Evolutionary conservation across 371 early-diverging fungal species (phyloP).

Genomic region (Mortierella sp.): DNA sequence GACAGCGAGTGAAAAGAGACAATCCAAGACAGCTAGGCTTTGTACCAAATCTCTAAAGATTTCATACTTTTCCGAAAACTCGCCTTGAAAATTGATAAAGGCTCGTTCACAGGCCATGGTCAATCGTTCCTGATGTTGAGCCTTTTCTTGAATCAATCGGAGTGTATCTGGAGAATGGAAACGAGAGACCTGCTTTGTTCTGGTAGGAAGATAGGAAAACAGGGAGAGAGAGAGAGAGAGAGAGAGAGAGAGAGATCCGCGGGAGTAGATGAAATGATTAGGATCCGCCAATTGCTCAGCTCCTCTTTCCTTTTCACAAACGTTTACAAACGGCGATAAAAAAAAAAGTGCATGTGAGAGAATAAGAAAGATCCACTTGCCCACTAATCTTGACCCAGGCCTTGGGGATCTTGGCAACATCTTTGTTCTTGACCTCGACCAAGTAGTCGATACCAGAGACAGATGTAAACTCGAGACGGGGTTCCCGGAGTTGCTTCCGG

Average conservation of each 20-base stretch:
- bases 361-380: neutral
- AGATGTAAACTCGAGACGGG: constrained; percentile 60
- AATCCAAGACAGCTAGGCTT: constrained; percentile 77
- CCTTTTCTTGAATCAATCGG: constrained; percentile 72
- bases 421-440: constrained; percentile 70
- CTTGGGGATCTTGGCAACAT: constrained; percentile 66
- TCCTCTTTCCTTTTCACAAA: too few species aligned
- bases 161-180: constrained; percentile 83
- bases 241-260: neutral
- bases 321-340: too few species aligned
- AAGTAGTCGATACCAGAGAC: constrained; percentile 77
- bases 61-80: constrained; percentile 71
- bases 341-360: neutral
- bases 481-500: constrained; percentile 53
- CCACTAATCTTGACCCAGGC: constrained; percentile 84
- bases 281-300: too few species aligned
- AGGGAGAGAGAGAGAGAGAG: neutral
- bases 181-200: constrained; percentile 81
- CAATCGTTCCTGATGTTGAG: constrained; percentile 79
- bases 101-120: constrained; percentile 65
- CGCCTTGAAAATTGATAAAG: constrained; percentile 65
- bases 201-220: constrained; percentile 22
- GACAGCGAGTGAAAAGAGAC: constrained; percentile 75
- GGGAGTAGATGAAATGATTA: too few species aligned
- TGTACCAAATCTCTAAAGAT: constrained; percentile 70